Evolutionary conservation across 1,284 basidiomycete species (phyloP).

Genomic region (Trichosporon sp.): DNA sequence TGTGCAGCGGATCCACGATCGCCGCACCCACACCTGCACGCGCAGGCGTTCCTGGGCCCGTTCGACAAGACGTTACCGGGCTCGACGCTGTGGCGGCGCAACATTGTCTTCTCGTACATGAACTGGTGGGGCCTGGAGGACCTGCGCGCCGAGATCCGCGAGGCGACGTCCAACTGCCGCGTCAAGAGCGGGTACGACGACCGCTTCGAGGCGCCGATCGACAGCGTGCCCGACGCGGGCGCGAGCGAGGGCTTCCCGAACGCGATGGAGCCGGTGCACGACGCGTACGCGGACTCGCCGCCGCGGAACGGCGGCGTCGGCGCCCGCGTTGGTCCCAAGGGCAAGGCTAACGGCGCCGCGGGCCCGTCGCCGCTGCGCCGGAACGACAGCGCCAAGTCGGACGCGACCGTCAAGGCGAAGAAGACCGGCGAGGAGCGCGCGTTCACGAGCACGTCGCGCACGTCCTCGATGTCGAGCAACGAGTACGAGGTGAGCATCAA

Average conservation of each 20-base stretch:
- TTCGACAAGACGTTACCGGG: conserved; percentile 38
- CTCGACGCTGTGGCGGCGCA: conserved; percentile 42
- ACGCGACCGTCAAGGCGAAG: not conserved
- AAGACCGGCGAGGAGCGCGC: not conserved
- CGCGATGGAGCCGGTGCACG: conserved; percentile 1
- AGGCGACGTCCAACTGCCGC: conserved; percentile 45
- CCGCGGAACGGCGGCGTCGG: not conserved
- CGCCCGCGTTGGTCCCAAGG: too few relatives aligned
- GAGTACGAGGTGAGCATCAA: not conserved
- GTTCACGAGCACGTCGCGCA: not conserved
- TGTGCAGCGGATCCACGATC: conserved; percentile 41
- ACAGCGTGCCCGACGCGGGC: conserved; percentile 42
- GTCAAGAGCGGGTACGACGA: conserved; percentile 46
- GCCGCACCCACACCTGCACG: conserved; percentile 44
- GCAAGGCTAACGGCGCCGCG: too few relatives aligned
- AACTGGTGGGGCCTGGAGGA: conserved; percentile 49
- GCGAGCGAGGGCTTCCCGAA: conserved; percentile 18
- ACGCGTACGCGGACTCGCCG: not conserved
- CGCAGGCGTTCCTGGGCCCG: conserved; percentile 44
- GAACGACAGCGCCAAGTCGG: not conserved
- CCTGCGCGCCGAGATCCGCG: conserved; percentile 49
- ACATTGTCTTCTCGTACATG: conserved; percentile 38
- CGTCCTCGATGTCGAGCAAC: conserved; percentile 3
- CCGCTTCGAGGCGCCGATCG: conserved; percentile 35
- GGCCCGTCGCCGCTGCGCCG: not conserved